Percentiles rank a stretch among this genome's conserved stretches.
These are phyloP conservation scores for Scutellaria barbata DNA, from an alignment of 257 asterid species.

Conservation along the genomic window DNA sequence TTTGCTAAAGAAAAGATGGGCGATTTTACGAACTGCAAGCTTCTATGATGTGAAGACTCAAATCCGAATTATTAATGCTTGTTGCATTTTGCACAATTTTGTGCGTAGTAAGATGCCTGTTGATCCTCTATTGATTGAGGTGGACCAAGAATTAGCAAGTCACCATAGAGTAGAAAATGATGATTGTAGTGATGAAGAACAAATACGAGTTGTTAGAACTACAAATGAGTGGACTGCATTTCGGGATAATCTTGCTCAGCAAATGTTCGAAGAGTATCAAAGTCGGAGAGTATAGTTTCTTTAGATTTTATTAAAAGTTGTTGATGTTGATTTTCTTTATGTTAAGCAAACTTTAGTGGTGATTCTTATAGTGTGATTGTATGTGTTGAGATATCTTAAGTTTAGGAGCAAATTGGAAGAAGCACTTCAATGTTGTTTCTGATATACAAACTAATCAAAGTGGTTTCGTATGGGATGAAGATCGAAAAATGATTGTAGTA, in stretches of 20 bases:
- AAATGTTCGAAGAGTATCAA: not conserved
- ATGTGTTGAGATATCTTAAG: not conserved
- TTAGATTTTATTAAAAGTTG: not conserved
- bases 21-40: slow-evolving; percentile 1
- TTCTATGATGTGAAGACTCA: slow-evolving; percentile 5
- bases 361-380: no score
- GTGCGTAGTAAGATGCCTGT: not conserved
- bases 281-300: not conserved
- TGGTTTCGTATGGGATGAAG: not conserved
- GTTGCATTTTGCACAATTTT: not conserved
- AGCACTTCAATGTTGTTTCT: not conserved
- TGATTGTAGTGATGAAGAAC: not conserved
- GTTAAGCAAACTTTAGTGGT: no score
- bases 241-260: not conserved
- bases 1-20: slow-evolving; percentile 22
- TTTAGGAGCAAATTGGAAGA: no score
- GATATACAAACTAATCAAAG: not conserved
- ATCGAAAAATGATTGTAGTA: not conserved
- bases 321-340: no score
- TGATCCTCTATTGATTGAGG: not conserved
- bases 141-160: not conserved
- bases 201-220: not conserved
- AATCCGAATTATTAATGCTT: slow-evolving; percentile 11
- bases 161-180: not conserved
- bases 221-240: not conserved